A percentile compares a stretch with the other conserved stretches of the same genome.
Evolutionary conservation across 73 alveolate genomes (phyloP).

Genomic region (Symbiodinium pilosum): DNA sequence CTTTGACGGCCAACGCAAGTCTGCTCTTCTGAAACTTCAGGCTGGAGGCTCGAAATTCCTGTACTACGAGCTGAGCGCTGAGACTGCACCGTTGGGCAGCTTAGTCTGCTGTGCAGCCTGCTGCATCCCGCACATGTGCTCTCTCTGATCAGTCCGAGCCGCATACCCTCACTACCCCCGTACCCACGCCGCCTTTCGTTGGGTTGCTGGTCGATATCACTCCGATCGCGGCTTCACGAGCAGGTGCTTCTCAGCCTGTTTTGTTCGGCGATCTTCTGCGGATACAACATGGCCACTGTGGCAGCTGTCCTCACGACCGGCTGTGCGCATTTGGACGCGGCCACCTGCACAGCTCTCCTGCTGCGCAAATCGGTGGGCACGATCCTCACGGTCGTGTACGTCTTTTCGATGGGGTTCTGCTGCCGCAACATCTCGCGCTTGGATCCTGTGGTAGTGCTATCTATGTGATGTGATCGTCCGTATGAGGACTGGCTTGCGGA

Average conservation of each 20-base stretch:
- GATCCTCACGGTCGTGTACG: background rate
- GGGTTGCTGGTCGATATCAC: background rate
- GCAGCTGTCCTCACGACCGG: background rate
- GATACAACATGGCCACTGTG: background rate
- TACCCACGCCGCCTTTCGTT: background rate
- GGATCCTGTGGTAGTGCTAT: slow-evolving; percentile 10
- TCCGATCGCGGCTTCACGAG: slow-evolving; percentile 19
- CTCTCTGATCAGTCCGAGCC: background rate
- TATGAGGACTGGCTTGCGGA: background rate
- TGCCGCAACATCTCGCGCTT: slow-evolving; percentile 1
- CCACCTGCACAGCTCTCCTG: background rate
- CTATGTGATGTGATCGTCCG: background rate
- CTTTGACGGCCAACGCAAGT: background rate
- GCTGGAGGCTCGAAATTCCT: background rate
- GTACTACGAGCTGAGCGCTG: background rate
- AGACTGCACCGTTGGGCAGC: background rate
- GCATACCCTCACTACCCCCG: background rate
- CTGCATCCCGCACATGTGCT: slow-evolving; percentile 12
- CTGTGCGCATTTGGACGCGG: background rate
- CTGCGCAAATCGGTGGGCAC: background rate
- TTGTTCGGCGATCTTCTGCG: background rate
- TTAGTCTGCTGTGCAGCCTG: background rate
- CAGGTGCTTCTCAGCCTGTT: background rate
- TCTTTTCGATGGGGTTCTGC: background rate
- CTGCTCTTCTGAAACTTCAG: slow-evolving; percentile 11